These are phyloP conservation scores for Candida sp. DNA, from an alignment of 1,139 yeast species.

Conservation along the genomic window DNA sequence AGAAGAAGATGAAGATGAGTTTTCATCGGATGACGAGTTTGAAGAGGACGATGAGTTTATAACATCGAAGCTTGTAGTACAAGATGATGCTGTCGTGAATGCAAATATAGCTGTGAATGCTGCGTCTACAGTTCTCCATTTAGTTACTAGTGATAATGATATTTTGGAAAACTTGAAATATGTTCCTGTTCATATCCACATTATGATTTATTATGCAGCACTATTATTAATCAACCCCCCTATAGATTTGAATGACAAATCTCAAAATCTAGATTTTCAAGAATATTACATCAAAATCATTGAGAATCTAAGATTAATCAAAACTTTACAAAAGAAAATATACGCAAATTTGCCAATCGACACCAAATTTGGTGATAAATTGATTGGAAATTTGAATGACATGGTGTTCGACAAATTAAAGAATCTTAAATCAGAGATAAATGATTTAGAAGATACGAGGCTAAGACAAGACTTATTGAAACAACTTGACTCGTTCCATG, in stretches of 20 bases:
- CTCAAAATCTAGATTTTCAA: conserved; percentile 12
- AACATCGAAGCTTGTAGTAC: conserved; percentile 33
- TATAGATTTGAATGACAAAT: conserved; percentile 17
- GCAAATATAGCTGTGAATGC: conserved; percentile 57
- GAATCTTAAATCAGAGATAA: conserved; percentile 8
- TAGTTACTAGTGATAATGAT: conserved; percentile 59
- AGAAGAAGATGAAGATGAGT: conserved; percentile 21
- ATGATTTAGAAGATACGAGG: neutral
- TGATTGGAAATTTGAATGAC: conserved; percentile 43
- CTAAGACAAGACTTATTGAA: neutral
- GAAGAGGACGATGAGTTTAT: conserved; percentile 31
- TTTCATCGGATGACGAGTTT: conserved; percentile 22
- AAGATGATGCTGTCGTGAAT: conserved; percentile 31
- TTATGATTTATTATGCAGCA: conserved; percentile 70
- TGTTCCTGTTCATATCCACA: conserved; percentile 69
- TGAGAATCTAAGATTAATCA: conserved; percentile 28
- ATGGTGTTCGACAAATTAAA: conserved; percentile 37
- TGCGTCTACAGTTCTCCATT: conserved; percentile 58
- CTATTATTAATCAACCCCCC: conserved; percentile 53
- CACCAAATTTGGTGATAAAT: conserved; percentile 46
- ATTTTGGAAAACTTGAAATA: conserved; percentile 55
- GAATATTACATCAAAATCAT: conserved; percentile 20
- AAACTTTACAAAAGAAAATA: conserved; percentile 40
- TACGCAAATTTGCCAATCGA: conserved; percentile 51
- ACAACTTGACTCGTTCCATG: neutral